Evolutionary conservation across 345 rosid species (phyloP).

Genomic region (Dovyalis caffra): DNA sequence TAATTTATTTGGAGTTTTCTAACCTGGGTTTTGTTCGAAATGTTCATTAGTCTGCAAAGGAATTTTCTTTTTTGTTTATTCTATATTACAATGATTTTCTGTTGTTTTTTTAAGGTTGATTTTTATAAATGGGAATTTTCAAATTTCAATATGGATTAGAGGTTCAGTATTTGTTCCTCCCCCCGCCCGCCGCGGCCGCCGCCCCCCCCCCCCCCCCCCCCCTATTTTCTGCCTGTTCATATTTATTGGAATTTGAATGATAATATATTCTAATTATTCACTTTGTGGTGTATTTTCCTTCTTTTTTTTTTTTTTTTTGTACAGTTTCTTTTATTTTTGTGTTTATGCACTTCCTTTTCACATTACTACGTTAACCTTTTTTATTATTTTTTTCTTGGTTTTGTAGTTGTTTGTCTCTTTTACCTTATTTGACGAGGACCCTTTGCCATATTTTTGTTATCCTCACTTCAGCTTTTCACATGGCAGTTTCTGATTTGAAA

Average conservation of each 20-base stretch:
- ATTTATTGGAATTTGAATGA: background rate
- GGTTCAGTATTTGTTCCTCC: too few relatives aligned
- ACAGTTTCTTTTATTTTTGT: background rate
- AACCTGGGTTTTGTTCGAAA: slow-evolving; percentile 1
- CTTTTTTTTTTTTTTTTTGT: too few relatives aligned
- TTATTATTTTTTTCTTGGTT: background rate
- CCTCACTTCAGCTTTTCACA: slow-evolving; percentile 2
- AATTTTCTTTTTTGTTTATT: background rate
- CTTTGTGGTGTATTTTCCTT: background rate
- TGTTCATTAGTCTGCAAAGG: background rate
- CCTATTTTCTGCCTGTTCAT: too few relatives aligned
- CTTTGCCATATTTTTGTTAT: background rate
- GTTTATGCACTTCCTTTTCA: background rate
- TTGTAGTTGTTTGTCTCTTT: slow-evolving; percentile 9
- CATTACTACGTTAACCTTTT: too few relatives aligned
- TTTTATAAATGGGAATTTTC: background rate
- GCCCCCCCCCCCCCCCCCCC: too few relatives aligned
- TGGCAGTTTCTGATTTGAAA: slow-evolving; percentile 2
- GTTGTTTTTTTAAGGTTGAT: background rate
- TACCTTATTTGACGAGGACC: slow-evolving; percentile 22
- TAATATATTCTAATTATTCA: background rate
- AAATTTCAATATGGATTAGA: background rate
- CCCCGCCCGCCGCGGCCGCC: too few relatives aligned
- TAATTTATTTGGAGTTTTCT: too few relatives aligned
- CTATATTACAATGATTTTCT: background rate